Evolutionary conservation across 2,329 filamentous ascomycete species (phyloP), one percentile per base, ranked within the genome.

Genomic region (Pestalotiopsis sp.): DNA sequence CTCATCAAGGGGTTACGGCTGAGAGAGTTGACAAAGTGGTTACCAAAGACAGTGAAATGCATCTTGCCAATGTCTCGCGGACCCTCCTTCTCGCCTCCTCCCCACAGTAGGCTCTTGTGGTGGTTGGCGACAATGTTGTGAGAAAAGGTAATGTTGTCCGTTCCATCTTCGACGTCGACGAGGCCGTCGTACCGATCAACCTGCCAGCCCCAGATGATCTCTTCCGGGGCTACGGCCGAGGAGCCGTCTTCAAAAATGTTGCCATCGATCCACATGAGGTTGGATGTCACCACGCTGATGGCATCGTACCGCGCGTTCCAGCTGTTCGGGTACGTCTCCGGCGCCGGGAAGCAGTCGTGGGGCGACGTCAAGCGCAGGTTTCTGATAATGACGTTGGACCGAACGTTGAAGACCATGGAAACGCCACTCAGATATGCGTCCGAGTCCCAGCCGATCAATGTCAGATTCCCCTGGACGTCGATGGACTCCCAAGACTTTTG

Each of bases 291-390:
- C 45, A 73, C 69, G 31, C 67, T 67, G 6, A 73, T 60, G 36
- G 72, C 71, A 57, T 73, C 70, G 65, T 73, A 73, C 0, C 72
- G 71, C 63, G 72, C 72, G 65, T 73, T 73, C 72, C 72, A 73
- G 61, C 25, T 70, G 6, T 45, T 25, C 0, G 72, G 72, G 56
- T 72, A 73, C 6, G 69, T 69, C 41, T 73, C 72, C 1, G 71
- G 72, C 0, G 72, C 63, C 0, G 72, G 71, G 61, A 73, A 73
- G 62, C 72, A 73, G 70, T 73, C 72, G 3, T 68, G 70, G 1
- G 72, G 72, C 1, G 72, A 59, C 0, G 68, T 64, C 2, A 73
- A 62, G 60, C 67, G 71, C 12, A 73, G 65, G 66, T 73, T 73
- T 1, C 71, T 63, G 38, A 73, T 69, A 56, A 73, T 71, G 17